Evolutionary conservation across 2,329 filamentous ascomycete species (phyloP).

Genomic region (Trichophyton simii): DNA sequence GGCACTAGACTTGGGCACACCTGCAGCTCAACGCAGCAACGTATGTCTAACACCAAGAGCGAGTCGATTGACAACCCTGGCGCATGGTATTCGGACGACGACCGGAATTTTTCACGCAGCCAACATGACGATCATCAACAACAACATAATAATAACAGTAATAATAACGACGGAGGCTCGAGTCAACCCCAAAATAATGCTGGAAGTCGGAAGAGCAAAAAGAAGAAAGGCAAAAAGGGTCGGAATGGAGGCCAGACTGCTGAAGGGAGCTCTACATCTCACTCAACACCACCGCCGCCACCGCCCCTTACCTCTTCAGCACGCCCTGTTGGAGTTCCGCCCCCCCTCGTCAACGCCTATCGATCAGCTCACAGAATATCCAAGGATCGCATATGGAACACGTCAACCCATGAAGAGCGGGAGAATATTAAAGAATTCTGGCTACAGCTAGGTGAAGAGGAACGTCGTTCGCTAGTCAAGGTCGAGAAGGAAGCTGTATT

Average conservation of each 20-base stretch:
- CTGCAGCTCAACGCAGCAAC: slow-evolving; percentile 14
- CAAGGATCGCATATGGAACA: slow-evolving; percentile 94
- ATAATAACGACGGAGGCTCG: slow-evolving; percentile 16
- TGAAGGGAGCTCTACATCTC: slow-evolving; percentile 29
- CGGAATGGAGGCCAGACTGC: slow-evolving; percentile 25
- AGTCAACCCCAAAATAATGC: slow-evolving; percentile 13
- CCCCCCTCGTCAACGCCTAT: slow-evolving; percentile 32
- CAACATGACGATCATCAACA: slow-evolving; percentile 17
- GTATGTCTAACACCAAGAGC: background rate
- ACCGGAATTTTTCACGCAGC: slow-evolving; percentile 27
- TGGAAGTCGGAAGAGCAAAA: slow-evolving; percentile 26
- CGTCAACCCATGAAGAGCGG: slow-evolving; percentile 81
- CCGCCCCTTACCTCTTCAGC: slow-evolving; percentile 22
- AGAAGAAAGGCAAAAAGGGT: slow-evolving; percentile 31
- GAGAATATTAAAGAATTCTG: slow-evolving; percentile 98
- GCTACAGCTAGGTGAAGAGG: slow-evolving; percentile 85
- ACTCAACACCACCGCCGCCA: slow-evolving; percentile 29
- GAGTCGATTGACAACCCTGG: slow-evolving; percentile 40
- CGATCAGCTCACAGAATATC: slow-evolving; percentile 38
- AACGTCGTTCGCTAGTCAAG: slow-evolving; percentile 88
- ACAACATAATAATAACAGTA: slow-evolving; percentile 15
- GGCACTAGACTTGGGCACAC: slow-evolving; percentile 18
- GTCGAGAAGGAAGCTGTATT: slow-evolving; percentile 97
- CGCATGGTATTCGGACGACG: slow-evolving; percentile 45
- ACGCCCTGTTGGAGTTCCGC: slow-evolving; percentile 31